A percentile compares a stretch with the other conserved stretches of the same genome.
These are phyloP conservation scores for Megacollybia marginata DNA, from an alignment of 768 basidiomycete genomes.

Conservation along the genomic window DNA sequence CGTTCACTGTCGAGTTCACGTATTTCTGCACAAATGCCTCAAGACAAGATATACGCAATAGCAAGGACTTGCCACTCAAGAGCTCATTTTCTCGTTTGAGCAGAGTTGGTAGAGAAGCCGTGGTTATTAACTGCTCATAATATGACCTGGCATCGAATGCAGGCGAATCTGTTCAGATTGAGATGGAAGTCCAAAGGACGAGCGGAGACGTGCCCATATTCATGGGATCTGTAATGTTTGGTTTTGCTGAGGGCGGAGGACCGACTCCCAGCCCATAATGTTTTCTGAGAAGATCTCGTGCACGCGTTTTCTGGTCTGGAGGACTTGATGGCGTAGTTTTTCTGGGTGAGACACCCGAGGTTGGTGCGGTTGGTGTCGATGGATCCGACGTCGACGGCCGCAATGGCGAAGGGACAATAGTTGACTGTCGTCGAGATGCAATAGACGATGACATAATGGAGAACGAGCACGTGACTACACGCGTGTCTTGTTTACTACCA, in stretches of 20 bases:
- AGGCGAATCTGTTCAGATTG: slow-evolving; percentile 51
- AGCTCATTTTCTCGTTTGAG: slow-evolving; percentile 81
- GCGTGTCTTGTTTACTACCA: too few relatives aligned
- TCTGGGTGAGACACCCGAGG: neutral
- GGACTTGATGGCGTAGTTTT: slow-evolving; percentile 7
- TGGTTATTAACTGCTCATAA: slow-evolving; percentile 82
- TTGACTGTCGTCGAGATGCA: too few relatives aligned
- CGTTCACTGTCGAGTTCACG: slow-evolving; percentile 80
- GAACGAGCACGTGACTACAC: too few relatives aligned
- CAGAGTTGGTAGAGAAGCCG: slow-evolving; percentile 63
- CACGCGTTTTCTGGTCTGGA: slow-evolving; percentile 36
- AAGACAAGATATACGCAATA: neutral
- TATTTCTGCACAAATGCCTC: slow-evolving; percentile 47
- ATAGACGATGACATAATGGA: too few relatives aligned
- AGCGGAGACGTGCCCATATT: slow-evolving; percentile 51
- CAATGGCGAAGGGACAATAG: neutral
- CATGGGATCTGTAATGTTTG: slow-evolving; percentile 67
- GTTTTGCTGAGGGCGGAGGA: slow-evolving; percentile 53
- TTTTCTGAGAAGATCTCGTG: slow-evolving; percentile 72
- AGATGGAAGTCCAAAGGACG: neutral
- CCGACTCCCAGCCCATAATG: slow-evolving; percentile 84
- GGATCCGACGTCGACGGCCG: neutral
- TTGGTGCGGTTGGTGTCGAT: neutral
- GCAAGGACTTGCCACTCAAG: slow-evolving; percentile 41
- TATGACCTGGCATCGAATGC: slow-evolving; percentile 80